Conservation (phyloP, 371 early-diverging fungal species). For the Apophysomyces elegans region DNA sequence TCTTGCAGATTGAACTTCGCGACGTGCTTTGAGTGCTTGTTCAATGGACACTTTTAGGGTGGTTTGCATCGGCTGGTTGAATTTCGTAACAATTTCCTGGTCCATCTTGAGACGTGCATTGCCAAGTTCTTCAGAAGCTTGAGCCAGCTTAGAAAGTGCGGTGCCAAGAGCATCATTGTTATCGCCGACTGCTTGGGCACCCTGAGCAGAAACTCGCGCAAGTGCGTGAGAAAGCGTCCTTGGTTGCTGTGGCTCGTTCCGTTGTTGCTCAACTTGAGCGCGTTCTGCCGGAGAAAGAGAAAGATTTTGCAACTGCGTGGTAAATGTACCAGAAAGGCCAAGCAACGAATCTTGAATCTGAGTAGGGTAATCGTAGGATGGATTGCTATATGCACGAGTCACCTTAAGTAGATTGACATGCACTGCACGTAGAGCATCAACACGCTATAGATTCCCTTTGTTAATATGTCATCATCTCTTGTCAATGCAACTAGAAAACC, state of each 20-base stretch:
- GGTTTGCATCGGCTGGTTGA: constrained; percentile 74
- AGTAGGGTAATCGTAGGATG: constrained; percentile 79
- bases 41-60: constrained; percentile 77
- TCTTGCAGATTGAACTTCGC: constrained; percentile 77
- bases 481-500: constrained; percentile 40
- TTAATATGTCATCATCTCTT: neutral
- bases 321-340: constrained; percentile 67
- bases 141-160: constrained; percentile 83
- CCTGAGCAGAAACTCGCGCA: constrained; percentile 67
- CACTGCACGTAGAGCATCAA: constrained; percentile 68
- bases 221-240: constrained; percentile 78
- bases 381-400: constrained; percentile 72
- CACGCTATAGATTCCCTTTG: constrained; percentile 44
- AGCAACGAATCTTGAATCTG: constrained; percentile 74
- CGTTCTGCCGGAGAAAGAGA: constrained; percentile 58
- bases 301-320: constrained; percentile 65
- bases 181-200: constrained; percentile 65
- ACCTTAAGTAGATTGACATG: constrained; percentile 75
- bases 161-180: constrained; percentile 80
- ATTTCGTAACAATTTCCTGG: constrained; percentile 67
- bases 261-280: constrained; percentile 37
- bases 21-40: constrained; percentile 83
- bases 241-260: constrained; percentile 34
- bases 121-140: constrained; percentile 83
- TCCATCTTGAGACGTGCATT: constrained; percentile 79